A percentile compares a stretch with the other conserved stretches of the same genome.
These are phyloP conservation scores for Hansenula lynferdii DNA, from an alignment of 1,139 yeast species.

Conservation along the genomic window DNA sequence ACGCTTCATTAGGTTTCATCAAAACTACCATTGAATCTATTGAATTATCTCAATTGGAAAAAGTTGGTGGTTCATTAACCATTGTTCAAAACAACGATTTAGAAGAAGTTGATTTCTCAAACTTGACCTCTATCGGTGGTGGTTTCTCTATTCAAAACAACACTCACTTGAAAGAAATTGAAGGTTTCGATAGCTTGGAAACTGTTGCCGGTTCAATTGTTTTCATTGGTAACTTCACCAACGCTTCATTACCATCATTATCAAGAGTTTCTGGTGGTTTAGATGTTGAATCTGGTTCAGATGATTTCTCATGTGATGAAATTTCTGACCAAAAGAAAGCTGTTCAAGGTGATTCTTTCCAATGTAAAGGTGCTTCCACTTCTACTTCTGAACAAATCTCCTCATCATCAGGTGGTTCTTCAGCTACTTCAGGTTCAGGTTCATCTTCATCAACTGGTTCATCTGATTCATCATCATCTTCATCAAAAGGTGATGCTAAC, in stretches of 20 bases:
- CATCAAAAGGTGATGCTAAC: slow-evolving; percentile 29
- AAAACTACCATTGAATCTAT: slow-evolving; percentile 57
- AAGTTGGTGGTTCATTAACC: slow-evolving; percentile 79
- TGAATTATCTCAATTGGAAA: slow-evolving; percentile 48
- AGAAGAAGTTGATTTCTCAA: slow-evolving; percentile 63
- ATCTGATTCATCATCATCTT: slow-evolving; percentile 18
- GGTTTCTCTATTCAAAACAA: slow-evolving; percentile 86
- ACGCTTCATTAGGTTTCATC: slow-evolving; percentile 76
- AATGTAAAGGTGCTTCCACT: slow-evolving; percentile 57
- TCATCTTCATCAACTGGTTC: slow-evolving; percentile 19
- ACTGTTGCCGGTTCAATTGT: slow-evolving; percentile 85
- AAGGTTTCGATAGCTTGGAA: slow-evolving; percentile 69
- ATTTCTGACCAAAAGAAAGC: slow-evolving; percentile 70
- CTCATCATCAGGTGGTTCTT: slow-evolving; percentile 27
- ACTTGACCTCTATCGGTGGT: slow-evolving; percentile 75
- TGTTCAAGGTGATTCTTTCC: slow-evolving; percentile 85
- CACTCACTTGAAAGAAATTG: slow-evolving; percentile 57
- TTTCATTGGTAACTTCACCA: slow-evolving; percentile 73
- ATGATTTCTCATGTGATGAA: slow-evolving; percentile 72
- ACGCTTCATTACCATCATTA: slow-evolving; percentile 71
- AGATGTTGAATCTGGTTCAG: slow-evolving; percentile 62
- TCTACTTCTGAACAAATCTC: slow-evolving; percentile 36
- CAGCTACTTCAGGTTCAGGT: slow-evolving; percentile 11
- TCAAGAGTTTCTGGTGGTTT: slow-evolving; percentile 90
- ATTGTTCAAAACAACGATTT: slow-evolving; percentile 70